Evolutionary conservation across 176 grass and related monocot species (phyloP), one percentile per base, ranked within the genome.

Genomic region (Aegilops bicornis): DNA sequence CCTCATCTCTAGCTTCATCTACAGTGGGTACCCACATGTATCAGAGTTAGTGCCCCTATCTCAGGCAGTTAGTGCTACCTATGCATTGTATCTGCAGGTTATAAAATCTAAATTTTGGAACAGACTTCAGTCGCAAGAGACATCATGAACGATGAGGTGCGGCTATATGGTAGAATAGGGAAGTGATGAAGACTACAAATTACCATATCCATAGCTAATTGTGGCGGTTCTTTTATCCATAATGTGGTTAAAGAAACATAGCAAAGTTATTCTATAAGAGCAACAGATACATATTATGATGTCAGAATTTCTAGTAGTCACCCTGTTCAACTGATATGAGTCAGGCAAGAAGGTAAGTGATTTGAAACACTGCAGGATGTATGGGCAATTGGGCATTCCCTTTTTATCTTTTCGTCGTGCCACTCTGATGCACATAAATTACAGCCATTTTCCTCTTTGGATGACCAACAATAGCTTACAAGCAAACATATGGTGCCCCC

Each of bases 391-490:
- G 36, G 71, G 2, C 19, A 58, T 33, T 13, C 16, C 22, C 10
- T 10, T 75, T 32, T 73, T 11, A 59, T 54, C 48, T 6, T 52
- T 52, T 52, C 16, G 2, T 19, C 6, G 16, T 52, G 16, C 15
- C 15, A 19, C 17, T 52, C 48, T 52, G 48, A 22, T 37, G 27
- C 80, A 15, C n/a, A 65, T 81, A 22, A 31, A 8, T 2, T 52
- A 64, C 43, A 43, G 42, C 13, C 10, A 64, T 64, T 87, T 81
- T 25, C 32, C 67, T 72, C 14, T 15, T 79, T 23, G 19, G 43
- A 47, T 64, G n/a, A 48, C 45, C 33, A 65, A 50, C 15, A 13
- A 74, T 33, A 86, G 79, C 54, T 86, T 80, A 73, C 67, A 73
- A 73, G 67, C 77, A 80, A 5, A 43, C 42, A 43, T 43, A 81